Evolutionary conservation across 2,329 filamentous ascomycete species (phyloP).

Genomic region (Cytospora piceicola): DNA sequence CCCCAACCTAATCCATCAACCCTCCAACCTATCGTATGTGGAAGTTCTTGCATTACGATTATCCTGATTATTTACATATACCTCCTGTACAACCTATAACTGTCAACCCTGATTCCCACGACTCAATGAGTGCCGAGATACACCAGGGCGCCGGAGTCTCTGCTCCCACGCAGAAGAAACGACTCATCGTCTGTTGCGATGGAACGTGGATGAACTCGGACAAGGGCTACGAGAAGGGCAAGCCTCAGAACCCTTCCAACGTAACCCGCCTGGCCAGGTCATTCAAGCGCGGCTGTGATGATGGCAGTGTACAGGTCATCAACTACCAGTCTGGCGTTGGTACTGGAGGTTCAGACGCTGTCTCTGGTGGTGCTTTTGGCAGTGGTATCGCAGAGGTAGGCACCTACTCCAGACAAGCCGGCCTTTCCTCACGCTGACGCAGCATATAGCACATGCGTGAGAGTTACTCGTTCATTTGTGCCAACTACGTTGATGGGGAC

Average conservation of each 20-base stretch:
- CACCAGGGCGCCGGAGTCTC: background rate
- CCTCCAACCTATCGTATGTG: background rate
- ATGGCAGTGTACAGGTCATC: conserved; percentile 61
- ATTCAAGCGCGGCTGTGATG: conserved; percentile 54
- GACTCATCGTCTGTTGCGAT: conserved; percentile 57
- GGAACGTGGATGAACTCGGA: conserved; percentile 59
- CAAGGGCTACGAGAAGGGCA: conserved; percentile 51
- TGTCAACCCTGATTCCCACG: background rate
- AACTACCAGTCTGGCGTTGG: conserved; percentile 66
- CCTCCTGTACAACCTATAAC: conserved; percentile 13
- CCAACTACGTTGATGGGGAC: conserved; percentile 63
- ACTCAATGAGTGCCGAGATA: conserved; percentile 1
- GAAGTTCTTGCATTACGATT: background rate
- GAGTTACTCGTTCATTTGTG: conserved; percentile 64
- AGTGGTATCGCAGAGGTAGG: conserved; percentile 56
- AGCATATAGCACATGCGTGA: conserved; percentile 56
- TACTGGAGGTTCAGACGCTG: conserved; percentile 54
- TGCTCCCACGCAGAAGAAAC: conserved; percentile 42
- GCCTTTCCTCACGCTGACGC: conserved; percentile 3
- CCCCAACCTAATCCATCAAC: background rate
- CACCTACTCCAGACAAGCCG: too few relatives aligned
- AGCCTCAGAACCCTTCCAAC: conserved; percentile 59
- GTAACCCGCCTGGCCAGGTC: conserved; percentile 64
- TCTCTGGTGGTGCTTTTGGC: conserved; percentile 60
- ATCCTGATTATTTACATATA: conserved; percentile 3